A percentile compares a stretch with the other conserved stretches of the same genome.
Conservation (phyloP, 2,329 filamentous ascomycete species). For the Cladophialophora bantiana region DNA sequence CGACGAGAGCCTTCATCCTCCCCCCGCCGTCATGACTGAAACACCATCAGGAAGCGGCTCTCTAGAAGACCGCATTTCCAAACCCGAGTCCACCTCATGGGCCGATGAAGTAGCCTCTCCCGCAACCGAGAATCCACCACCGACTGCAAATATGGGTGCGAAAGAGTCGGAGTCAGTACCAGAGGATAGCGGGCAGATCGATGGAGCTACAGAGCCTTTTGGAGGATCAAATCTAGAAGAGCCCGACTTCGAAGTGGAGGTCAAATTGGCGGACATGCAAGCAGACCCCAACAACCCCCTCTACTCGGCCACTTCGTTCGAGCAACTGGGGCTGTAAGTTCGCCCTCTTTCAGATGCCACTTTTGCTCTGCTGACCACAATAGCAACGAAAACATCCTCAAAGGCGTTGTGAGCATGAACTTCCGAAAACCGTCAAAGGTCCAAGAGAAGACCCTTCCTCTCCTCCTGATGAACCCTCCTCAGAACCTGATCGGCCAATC, state of each 20-base stretch:
- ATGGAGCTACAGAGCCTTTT: constrained; percentile 49
- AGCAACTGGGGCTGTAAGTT: constrained; percentile 84
- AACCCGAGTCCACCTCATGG: constrained; percentile 51
- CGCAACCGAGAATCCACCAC: constrained; percentile 36
- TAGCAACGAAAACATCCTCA: constrained; percentile 62
- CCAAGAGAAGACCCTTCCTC: constrained; percentile 89
- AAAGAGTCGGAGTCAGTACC: constrained; percentile 11
- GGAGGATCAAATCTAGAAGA: constrained; percentile 67
- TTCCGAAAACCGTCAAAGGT: constrained; percentile 98
- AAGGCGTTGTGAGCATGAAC: constrained; percentile 79
- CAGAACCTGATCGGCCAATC: constrained; percentile 97
- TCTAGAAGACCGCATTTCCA: constrained; percentile 58
- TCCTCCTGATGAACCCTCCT: constrained; percentile 86
- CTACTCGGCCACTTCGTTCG: constrained; percentile 82
- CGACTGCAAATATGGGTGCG: constrained; percentile 22
- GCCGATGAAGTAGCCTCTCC: constrained; percentile 50
- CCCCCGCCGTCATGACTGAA: constrained; percentile 47
- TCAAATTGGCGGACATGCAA: constrained; percentile 90
- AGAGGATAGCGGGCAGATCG: constrained; percentile 43
- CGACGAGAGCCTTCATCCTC: constrained; percentile 6
- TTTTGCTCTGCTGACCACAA: constrained; percentile 10
- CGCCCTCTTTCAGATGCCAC: not conserved
- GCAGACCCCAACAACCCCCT: constrained; percentile 85
- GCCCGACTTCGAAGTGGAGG: constrained; percentile 84
- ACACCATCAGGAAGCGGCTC: constrained; percentile 47